Conservation (phyloP, 495 filamentous ascomycete species). For the Podospora sp. region DNA sequence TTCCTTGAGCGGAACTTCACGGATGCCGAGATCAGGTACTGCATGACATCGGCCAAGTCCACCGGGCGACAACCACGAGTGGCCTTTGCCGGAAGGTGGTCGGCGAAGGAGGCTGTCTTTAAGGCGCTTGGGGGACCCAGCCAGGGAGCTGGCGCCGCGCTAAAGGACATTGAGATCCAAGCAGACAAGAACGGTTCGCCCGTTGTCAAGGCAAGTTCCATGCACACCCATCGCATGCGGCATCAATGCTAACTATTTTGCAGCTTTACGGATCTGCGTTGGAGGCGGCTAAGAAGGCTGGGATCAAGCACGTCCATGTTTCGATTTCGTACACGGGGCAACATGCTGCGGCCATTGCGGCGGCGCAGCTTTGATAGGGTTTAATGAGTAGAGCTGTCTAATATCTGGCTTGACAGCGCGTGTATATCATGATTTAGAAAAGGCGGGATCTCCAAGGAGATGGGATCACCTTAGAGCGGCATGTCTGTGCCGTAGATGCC, state of each 20-base stretch:
- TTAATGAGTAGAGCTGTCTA: not conserved
- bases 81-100: slow-evolving; percentile 92
- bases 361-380: slow-evolving; percentile 34
- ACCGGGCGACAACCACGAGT: slow-evolving; percentile 65
- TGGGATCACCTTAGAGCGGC: slow-evolving; percentile 2
- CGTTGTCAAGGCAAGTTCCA: slow-evolving; percentile 71
- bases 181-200: slow-evolving; percentile 81
- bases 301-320: slow-evolving; percentile 82
- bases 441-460: not conserved
- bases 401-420: not conserved
- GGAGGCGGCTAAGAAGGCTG: slow-evolving; percentile 75
- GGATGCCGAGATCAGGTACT: slow-evolving; percentile 76
- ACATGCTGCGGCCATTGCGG: slow-evolving; percentile 89
- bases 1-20: slow-evolving; percentile 98
- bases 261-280: slow-evolving; percentile 85
- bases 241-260: slow-evolving; percentile 44
- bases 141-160: slow-evolving; percentile 81
- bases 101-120: slow-evolving; percentile 97
- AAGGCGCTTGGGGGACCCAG: slow-evolving; percentile 90
- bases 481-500: too few relatives aligned
- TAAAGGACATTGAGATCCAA: slow-evolving; percentile 94
- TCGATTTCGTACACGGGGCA: slow-evolving; percentile 93
- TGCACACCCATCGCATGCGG: slow-evolving; percentile 4
- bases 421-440: slow-evolving; percentile 16
- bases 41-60: slow-evolving; percentile 61